Evolutionary conservation across 129 eudicot genomes (phyloP), one percentile per base, ranked within the genome.

Genomic region (Mikania micrantha): DNA sequence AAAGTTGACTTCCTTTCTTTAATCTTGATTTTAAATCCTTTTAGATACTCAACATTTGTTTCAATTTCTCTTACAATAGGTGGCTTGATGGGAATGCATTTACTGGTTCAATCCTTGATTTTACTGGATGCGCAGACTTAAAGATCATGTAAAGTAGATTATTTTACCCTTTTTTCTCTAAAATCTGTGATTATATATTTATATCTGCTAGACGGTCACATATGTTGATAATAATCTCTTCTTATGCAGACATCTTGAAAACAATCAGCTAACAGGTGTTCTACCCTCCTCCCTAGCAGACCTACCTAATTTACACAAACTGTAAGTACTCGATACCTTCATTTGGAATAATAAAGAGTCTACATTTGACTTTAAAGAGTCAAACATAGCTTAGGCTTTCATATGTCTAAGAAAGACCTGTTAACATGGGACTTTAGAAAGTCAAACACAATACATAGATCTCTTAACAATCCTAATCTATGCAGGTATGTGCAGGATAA

Each of bases 81-180:
- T 88, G 92, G 96, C 96, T 93, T 31, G 90, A 88, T 80, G 96
- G 93, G 52, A 93, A 88, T 70, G 89, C 92, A 13, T 54, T 93
- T 60, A 76, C 78, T 56, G 98, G 98, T 67, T 25, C 86, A 29
- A 82, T 93, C 78, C 96, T 91, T 71, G 98, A 93, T 82, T 88
- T 93, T 70, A 67, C 80, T 16, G 92, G 90, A 73, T 88, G 90
- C 82, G 80, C 87, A 10, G 81, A 82, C 80, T 84, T 93, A 73
- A 80, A 49, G 71, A 86, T 60, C 74, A 88, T 93, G 98, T 93
- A 91, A 74, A 0, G 6, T 19, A 9, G 70, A 35, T 24, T 28
- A 16, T 36, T 34, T 53, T 25, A 25, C 19, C 38, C 19, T 21
- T 29, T 12, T 44, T 82, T 66, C 24, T 52, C 7, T 52, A 22